phyloP scores from a whole-genome alignment of 257 asterid genomes.

The Jacaranda copaia region DNA sequence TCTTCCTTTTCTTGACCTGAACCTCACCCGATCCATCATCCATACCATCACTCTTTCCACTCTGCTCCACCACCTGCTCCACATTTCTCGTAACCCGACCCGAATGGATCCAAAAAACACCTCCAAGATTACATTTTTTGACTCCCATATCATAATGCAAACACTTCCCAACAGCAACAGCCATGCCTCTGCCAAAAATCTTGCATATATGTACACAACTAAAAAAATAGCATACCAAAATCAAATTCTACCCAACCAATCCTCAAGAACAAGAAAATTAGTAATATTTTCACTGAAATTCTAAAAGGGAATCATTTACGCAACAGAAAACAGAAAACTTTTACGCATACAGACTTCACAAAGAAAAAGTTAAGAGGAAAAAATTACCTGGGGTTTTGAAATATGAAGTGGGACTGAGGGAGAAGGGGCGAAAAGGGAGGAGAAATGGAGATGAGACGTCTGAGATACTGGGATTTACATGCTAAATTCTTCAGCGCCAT shows the following conservation, averaged over 20 bases:
- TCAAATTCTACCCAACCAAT: constrained; percentile 25
- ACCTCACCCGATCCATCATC: constrained; percentile 50
- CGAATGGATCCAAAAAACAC: constrained; percentile 52
- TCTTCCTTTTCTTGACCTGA: constrained; percentile 69
- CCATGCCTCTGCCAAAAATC: constrained; percentile 42
- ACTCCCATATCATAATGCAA: constrained; percentile 35
- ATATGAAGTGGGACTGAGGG: constrained; percentile 31
- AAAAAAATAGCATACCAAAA: constrained; percentile 33
- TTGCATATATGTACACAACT: constrained; percentile 44
- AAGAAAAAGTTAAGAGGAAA: background rate
- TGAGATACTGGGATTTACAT: constrained; percentile 48
- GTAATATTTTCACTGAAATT: background rate
- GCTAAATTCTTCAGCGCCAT: constrained; percentile 58
- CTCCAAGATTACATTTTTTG: constrained; percentile 43
- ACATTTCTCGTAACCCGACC: constrained; percentile 45
- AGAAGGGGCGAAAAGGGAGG: constrained; percentile 24
- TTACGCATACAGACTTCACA: background rate
- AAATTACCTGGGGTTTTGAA: constrained; percentile 52
- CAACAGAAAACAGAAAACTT: background rate
- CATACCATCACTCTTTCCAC: constrained; percentile 34
- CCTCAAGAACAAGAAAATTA: background rate
- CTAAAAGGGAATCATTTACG: background rate
- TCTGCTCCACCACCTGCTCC: constrained; percentile 32
- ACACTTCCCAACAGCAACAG: constrained; percentile 32
- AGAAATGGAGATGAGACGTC: constrained; percentile 38